Base-by-base conservation (phyloP, 306 rosid genomes). In the Fagus crenata region DNA sequence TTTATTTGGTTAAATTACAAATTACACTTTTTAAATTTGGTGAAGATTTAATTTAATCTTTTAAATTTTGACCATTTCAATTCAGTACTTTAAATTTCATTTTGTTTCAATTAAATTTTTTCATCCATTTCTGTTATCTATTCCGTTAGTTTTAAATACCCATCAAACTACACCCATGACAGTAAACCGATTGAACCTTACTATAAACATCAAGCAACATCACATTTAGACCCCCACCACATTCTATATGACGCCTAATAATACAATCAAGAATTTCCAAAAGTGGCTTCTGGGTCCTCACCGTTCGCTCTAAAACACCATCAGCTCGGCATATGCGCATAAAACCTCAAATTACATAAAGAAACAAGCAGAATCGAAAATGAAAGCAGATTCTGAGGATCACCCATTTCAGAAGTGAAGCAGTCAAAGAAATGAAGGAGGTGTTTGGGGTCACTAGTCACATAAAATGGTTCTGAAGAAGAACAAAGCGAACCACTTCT, bases 301-400 rank as follows among this genome's bases (percentile, higher is more conserved):
- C 63, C 88, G 85, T 83, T 37, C 81, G 85, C 13, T 67, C 84
- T 43, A 89, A 14, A 32, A 89, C 58, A 13, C 72, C 74, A 73
- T 69, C 35, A 33, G 85, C 88, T 22, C 28, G 28, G 28, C 28
- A 22, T 22, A n/a, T 49, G 81, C 2, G 69, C 68, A 49, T 74
- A 80, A 1, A 78, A 63, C 42, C 61, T 79, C 7, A 76, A 87
- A 80, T 84, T 85, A 68, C 87, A 89, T 3, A 89, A 81, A 33
- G 63, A 39, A 82, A 89, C 71, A 17, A 75, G 88, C 65, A 89
- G 82, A 84, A 85, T 49, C 56, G 90, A 87, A 15, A 78, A 83
- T 0, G 79, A 67, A 63, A 76, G 60, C 80, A 87, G 72, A 75
- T 79, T 60, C 32, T 81, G 85, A 3, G 78, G 78, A n/a, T 46